Evolutionary conservation across 495 filamentous ascomycete genomes (phyloP), one percentile per base, ranked within the genome.

Genomic region (Podospora appendiculata): DNA sequence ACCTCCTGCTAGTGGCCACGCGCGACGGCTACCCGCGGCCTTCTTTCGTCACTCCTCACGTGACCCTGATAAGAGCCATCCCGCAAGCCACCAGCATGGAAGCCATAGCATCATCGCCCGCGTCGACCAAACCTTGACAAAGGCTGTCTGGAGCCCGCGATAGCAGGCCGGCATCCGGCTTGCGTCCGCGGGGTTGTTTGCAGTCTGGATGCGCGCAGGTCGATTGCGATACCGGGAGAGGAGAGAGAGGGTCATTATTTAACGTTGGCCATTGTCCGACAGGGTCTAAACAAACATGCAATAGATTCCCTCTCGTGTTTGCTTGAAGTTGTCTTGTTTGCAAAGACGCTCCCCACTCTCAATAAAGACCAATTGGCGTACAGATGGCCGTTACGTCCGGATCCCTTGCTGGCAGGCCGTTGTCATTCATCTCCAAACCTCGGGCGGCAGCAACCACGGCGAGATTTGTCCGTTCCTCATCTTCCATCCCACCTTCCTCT

Each of bases 11-110:
- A 10, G 38, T 40, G 16, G 25, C 35, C 34, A 12, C 19, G 14
- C 4, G 4, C 12, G 18, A 39, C 66, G 66, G 66, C 58, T 69
- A 69, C 54, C 51, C 41, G 52, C 66, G 66, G 66, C 58, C 52
- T 59, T 64, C 17, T 25, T 19, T 17, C 41, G 17, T 18, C 41
- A 44, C 14, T 43, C 34, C 13, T 54, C 59, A 58, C 58, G 60
- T 61, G 60, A 59, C 56, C 47, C 49, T 55, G 60, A 67, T 62
- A 63, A 62, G 60, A 36, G 51, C 17, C 13, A 18, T 12, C 38
- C 38, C 11, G 38, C 41, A n/a, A 45, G 19, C 43, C 18, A 13
- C 13, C 11, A 42, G 44, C 50, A 48, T 39, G 45, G 56, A 57
- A 36, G 17, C 38, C 46, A 63, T 63, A 62, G 38, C 66, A 67